Base-by-base conservation (phyloP, 1,284 basidiomycete genomes). In the Apiotrichum laibachii region DNA sequence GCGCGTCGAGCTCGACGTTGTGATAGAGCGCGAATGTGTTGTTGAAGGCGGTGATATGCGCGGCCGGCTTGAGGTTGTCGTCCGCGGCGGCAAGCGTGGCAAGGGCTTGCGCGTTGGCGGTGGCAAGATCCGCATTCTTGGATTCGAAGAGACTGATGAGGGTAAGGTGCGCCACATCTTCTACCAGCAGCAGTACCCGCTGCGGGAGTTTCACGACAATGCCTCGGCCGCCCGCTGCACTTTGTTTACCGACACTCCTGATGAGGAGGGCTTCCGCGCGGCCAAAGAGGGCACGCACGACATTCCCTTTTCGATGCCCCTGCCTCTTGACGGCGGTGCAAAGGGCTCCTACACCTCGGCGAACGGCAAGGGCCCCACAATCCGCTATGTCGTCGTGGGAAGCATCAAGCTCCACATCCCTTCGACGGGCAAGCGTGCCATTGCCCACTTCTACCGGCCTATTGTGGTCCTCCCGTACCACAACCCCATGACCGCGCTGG, bases 391-490 rank as follows among this genome's bases (percentile, higher is more conserved):
- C 56, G 86, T 86, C 3, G 89, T 95, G 76, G 85, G 88, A 3
- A 92, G 89, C 2, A 81, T 93, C 73, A 89, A 89, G 77, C 84
- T 96, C 53, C 89, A 89, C 73, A 86, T 90, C 57, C 74, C 84
- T 2, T 77, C 80, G 43, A 82, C 84, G 1, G 79, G 78, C 46
- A 82, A 83, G 69, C 82, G 86, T 10, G 91, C 90, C 7, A 88
- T 96, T 50, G 89, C 92, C 0, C 93, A 97, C 76, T 95, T 96
- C 73, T 96, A 95, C 77, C 86, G 93, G 3, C 82, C 87, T 42
- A 87, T 92, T 69, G 85, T 88, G 55, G 80, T 96, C 34, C 92
- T 88, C 83, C 92, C 93, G 1, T 86, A 86, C 54, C 79, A 93
- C 31, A 84, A 90, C 62, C 85, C 88, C 0, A 79, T 83, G 7